These are phyloP conservation scores for Pseudogymnoascus sp. DNA, from an alignment of 2,329 filamentous ascomycete genomes.

Conservation along the genomic window DNA sequence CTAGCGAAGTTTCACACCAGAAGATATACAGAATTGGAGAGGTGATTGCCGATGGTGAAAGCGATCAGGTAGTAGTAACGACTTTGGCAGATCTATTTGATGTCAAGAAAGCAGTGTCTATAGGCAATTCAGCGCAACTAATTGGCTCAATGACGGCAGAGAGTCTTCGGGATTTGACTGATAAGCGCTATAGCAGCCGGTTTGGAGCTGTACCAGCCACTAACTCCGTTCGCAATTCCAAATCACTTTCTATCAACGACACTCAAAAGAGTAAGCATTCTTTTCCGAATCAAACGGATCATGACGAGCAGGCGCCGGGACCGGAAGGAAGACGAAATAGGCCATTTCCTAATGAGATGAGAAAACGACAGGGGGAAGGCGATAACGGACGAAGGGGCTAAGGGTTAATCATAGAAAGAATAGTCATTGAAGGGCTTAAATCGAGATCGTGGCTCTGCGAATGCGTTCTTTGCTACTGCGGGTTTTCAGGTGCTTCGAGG, in stretches of 20 bases:
- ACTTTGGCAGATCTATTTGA: conserved; percentile 35
- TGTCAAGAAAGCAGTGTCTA: conserved; percentile 30
- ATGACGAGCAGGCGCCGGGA: conserved; percentile 18
- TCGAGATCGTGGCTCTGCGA: too few relatives aligned
- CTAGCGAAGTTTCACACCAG: conserved; percentile 25
- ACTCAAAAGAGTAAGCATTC: conserved; percentile 10
- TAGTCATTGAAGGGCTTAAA: too few relatives aligned
- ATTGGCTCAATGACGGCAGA: conserved; percentile 30
- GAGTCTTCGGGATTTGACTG: conserved; percentile 20
- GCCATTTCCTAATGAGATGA: conserved; percentile 25
- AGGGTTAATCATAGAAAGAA: too few relatives aligned
- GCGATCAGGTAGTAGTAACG: conserved; percentile 29
- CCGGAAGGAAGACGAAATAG: conserved; percentile 17
- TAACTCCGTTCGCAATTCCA: conserved; percentile 9
- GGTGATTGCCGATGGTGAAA: neutral
- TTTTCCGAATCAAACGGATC: conserved; percentile 13
- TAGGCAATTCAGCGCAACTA: conserved; percentile 28
- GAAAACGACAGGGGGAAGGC: conserved; percentile 19
- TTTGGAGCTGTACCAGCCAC: conserved; percentile 18
- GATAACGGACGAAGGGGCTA: too few relatives aligned
- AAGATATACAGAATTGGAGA: conserved; percentile 23
- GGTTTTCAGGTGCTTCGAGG: too few relatives aligned
- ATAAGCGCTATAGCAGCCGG: conserved; percentile 26
- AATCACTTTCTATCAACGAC: conserved; percentile 11
- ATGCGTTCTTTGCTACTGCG: too few relatives aligned